phyloP scores from a whole-genome alignment of 2,329 filamentous ascomycete genomes.

The Fusarium keratoplasticum region DNA sequence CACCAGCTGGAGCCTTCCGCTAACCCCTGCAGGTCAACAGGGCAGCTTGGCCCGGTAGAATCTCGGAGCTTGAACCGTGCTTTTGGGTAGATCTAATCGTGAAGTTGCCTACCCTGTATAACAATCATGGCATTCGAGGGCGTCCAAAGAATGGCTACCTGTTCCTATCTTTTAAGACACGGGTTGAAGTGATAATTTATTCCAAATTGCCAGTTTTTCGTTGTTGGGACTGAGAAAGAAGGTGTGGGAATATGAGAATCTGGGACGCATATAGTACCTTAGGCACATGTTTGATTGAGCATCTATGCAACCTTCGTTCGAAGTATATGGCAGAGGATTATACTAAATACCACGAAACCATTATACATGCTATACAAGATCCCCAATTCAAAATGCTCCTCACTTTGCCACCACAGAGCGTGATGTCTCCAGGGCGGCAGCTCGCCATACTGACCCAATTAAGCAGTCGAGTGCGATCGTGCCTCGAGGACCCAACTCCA shows the following conservation, averaged over 20 bases:
- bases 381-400: neutral
- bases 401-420: neutral
- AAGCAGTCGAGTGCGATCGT: neutral
- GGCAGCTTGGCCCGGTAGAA: slow-evolving; percentile 45
- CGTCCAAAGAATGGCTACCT: neutral
- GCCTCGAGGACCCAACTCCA: neutral
- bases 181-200: neutral
- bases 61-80: slow-evolving; percentile 35
- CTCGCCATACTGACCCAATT: neutral
- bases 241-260: neutral
- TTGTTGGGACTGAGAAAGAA: neutral
- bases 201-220: neutral
- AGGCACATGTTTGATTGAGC: neutral
- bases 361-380: neutral
- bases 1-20: slow-evolving; percentile 54
- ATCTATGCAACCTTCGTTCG: neutral
- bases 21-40: slow-evolving; percentile 34
- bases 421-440: neutral
- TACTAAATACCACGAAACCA: neutral
- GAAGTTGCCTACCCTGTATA: slow-evolving; percentile 14
- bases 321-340: neutral
- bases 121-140: neutral
- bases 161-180: neutral
- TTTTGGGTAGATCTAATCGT: neutral
- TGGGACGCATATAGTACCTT: neutral